phyloP scores from a whole-genome alignment of 176 grass and related monocot genomes.

The Urochloa ruziziensis region DNA sequence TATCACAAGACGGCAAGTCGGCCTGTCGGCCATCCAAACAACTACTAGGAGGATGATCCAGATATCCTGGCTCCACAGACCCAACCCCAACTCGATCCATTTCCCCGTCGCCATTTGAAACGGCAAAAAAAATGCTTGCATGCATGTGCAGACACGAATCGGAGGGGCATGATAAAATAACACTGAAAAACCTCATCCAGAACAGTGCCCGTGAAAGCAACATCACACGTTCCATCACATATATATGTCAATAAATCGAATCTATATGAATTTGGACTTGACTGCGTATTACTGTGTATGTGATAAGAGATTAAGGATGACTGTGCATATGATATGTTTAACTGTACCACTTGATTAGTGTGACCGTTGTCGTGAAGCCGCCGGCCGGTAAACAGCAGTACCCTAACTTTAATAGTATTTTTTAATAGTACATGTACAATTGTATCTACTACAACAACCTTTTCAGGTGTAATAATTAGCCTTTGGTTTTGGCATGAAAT shows the following conservation, averaged over 20 bases:
- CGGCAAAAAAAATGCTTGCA: background rate
- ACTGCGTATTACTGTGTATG: background rate
- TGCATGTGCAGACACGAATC: background rate
- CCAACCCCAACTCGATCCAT: background rate
- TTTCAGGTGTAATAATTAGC: background rate
- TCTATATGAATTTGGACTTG: background rate
- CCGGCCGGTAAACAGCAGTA: background rate
- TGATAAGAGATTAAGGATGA: background rate
- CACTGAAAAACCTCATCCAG: slow-evolving; percentile 1
- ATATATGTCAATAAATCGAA: background rate
- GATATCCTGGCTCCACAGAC: background rate
- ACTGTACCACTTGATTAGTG: background rate
- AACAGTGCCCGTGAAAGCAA: slow-evolving; percentile 20
- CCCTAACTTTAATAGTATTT: no score
- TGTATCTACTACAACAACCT: background rate
- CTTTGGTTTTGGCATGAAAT: no score
- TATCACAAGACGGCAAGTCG: background rate
- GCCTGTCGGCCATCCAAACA: slow-evolving; percentile 5
- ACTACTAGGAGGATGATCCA: background rate
- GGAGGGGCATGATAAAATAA: background rate
- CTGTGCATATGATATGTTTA: background rate
- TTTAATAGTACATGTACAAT: no score
- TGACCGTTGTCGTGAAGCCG: background rate
- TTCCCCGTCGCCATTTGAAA: background rate
- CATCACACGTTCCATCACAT: slow-evolving; percentile 1